These are phyloP conservation scores for Naganishia randhawae DNA, from an alignment of 768 basidiomycete species.

Conservation along the genomic window DNA sequence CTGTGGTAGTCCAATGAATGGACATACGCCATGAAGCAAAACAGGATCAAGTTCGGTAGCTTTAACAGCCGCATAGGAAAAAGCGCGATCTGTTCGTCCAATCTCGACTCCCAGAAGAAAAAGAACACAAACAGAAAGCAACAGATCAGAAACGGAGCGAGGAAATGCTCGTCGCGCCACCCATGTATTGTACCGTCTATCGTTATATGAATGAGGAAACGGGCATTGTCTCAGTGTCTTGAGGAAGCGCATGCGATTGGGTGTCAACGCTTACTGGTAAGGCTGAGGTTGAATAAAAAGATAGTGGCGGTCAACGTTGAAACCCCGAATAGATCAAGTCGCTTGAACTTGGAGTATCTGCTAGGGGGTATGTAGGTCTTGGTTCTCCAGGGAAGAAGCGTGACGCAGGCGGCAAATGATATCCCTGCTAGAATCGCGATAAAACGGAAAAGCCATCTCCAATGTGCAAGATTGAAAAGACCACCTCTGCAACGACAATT, in stretches of 20 bases:
- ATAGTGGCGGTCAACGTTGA: background rate
- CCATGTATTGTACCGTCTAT: background rate
- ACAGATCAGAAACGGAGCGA: background rate
- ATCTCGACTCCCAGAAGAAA: background rate
- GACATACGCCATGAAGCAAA: background rate
- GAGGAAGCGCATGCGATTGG: background rate
- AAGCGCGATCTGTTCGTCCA: background rate
- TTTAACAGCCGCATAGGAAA: background rate
- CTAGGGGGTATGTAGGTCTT: background rate
- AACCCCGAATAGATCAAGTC: background rate
- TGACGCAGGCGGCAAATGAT: background rate
- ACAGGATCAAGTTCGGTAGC: background rate
- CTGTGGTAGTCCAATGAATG: background rate
- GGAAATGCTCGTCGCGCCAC: conserved; percentile 2
- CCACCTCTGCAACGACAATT: background rate
- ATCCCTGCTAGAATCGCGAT: background rate
- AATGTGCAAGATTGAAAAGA: background rate
- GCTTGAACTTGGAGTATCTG: background rate
- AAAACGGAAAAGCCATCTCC: background rate
- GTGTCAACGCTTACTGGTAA: background rate
- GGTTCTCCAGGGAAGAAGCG: background rate
- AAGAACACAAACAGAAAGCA: background rate
- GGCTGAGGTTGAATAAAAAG: background rate
- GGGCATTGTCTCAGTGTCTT: background rate
- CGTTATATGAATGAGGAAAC: background rate